A percentile compares a stretch with the other conserved stretches of the same genome.
Evolutionary conservation across 106 monocot genomes (phyloP).

Genomic region (Iris macrosiphon): DNA sequence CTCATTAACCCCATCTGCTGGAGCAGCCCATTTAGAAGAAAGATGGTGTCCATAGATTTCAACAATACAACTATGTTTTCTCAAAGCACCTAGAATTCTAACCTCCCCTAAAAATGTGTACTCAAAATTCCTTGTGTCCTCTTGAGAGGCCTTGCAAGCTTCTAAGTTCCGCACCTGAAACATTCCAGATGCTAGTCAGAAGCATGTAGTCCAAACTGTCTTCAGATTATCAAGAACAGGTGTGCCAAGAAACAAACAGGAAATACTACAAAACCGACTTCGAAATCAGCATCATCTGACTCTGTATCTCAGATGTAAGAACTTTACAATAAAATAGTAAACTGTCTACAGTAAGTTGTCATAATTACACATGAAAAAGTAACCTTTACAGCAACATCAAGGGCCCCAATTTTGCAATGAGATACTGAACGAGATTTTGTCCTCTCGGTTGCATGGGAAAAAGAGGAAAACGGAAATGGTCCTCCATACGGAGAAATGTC

Average conservation of each 20-base stretch:
- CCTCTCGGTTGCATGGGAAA: constrained; percentile 15
- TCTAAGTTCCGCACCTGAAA: constrained; percentile 63
- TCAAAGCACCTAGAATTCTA: constrained; percentile 79
- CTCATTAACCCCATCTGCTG: constrained; percentile 39
- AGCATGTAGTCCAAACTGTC: not conserved
- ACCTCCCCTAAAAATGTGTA: constrained; percentile 78
- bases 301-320: too few species aligned
- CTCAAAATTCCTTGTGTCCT: constrained; percentile 66
- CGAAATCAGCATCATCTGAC: too few species aligned
- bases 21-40: constrained; percentile 63
- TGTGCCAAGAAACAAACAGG: too few species aligned
- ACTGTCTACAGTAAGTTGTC: too few species aligned
- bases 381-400: constrained; percentile 94
- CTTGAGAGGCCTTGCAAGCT: constrained; percentile 30
- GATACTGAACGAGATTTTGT: constrained; percentile 25
- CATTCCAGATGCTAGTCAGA: constrained; percentile 1
- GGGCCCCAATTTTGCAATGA: constrained; percentile 59
- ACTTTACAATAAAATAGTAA: too few species aligned
- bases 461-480: constrained; percentile 31
- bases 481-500: constrained; percentile 30
- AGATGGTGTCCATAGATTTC: constrained; percentile 93
- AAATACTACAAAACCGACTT: too few species aligned
- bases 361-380: not conserved
- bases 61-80: constrained; percentile 73
- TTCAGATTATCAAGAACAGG: too few species aligned